Evolutionary conservation across 768 basidiomycete genomes (phyloP), one percentile per base, ranked within the genome.

Genomic region (Suillus brevipes): DNA sequence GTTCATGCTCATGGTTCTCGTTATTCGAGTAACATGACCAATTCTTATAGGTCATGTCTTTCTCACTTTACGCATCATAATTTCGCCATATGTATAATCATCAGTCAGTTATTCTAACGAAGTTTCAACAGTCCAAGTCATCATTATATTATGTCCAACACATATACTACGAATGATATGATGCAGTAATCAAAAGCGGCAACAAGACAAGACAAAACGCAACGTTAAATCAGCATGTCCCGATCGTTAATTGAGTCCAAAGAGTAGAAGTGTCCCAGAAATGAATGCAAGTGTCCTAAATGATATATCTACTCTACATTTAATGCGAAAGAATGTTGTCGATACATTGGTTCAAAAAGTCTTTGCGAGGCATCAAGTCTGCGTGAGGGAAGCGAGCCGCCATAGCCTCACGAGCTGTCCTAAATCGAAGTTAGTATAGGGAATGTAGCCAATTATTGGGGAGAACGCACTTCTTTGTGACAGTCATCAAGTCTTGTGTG

Each of bases 401-500:
- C 42, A 91, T 81, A 5, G 86, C 87, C 64, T 90, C 87, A 62
- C 89, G 82, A 1, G 87, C 84, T 69, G 88, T 84, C 73, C 85
- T 86, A 60, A 5, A 37, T 0, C 14, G 9, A n/a, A 66, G 52
- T 66, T 63, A 71, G 70, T 53, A 23, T 62, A 14, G 10, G 9
- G 3, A 7, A 36, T 37, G 64, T 23, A 25, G 55, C 9, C 47
- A n/a, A 12, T 49, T 61, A 34, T 53, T 52, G 14, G 2, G 59
- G 3, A 42, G 10, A 12, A 79, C 86, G 71, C 68, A 88, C 84
- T 86, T 87, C 80, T 88, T 88, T 67, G 86, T 87, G 55, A 90
- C 87, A n/a, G 81, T 82, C 89, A 90, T 89, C 68, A 89, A 73
- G 72, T 91, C 87, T 69, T 89, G 87, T 28, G 85, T 84, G 60